These are phyloP conservation scores for Ophiocordyceps camponoti-rufipedis DNA, from an alignment of 2,329 filamentous ascomycete genomes.

Conservation along the genomic window DNA sequence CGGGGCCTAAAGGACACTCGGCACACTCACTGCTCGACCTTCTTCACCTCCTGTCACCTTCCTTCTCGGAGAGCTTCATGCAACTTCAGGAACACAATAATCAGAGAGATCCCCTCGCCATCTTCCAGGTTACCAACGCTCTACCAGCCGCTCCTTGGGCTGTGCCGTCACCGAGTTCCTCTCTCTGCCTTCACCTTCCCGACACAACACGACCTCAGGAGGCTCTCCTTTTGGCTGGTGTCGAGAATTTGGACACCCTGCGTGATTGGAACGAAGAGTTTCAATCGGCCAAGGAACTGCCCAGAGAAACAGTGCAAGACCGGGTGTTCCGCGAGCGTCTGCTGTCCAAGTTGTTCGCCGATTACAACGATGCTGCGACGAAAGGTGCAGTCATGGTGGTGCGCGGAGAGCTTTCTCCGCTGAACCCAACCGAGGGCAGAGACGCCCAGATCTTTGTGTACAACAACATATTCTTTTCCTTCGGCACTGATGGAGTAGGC, in stretches of 20 bases:
- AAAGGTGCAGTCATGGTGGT: constrained; percentile 85
- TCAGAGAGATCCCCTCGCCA: constrained; percentile 70
- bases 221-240: constrained; percentile 72
- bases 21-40: constrained; percentile 78
- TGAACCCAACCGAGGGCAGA: constrained; percentile 82
- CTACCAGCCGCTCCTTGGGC: constrained; percentile 87
- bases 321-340: constrained; percentile 89
- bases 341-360: constrained; percentile 88
- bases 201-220: constrained; percentile 87
- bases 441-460: constrained; percentile 98
- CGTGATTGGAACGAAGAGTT: constrained; percentile 99
- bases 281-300: constrained; percentile 86
- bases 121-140: constrained; percentile 90
- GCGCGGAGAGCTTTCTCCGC: constrained; percentile 73
- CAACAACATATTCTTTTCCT: constrained; percentile 99
- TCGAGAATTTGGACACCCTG: constrained; percentile 85
- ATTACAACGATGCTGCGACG: constrained; percentile 91
- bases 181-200: constrained; percentile 52
- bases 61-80: constrained; percentile 60
- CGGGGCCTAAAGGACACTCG: constrained; percentile 56
- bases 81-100: constrained; percentile 72
- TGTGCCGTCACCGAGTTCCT: constrained; percentile 49
- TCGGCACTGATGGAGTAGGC: constrained; percentile 90
- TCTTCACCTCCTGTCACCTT: constrained; percentile 62
- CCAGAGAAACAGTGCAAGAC: constrained; percentile 85